Evolutionary conservation across 1,284 basidiomycete species (phyloP).

Genomic region (Thelephora terrestris): DNA sequence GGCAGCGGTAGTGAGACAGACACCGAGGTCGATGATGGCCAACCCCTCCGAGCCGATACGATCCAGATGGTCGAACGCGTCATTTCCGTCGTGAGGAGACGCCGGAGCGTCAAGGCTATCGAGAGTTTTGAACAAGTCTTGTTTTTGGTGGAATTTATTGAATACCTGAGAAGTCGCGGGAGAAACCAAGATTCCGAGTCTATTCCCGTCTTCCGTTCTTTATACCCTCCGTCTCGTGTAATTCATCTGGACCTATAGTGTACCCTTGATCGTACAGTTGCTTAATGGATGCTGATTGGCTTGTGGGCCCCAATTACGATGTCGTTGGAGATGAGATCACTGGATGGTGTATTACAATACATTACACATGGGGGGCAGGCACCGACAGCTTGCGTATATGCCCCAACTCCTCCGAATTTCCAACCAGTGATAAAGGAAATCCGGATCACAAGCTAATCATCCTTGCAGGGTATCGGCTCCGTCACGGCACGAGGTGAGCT

Average conservation of each 20-base stretch:
- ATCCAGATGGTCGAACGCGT: constrained; percentile 64
- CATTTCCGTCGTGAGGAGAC: constrained; percentile 62
- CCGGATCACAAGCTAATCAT: neutral
- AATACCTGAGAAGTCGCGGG: constrained; percentile 38
- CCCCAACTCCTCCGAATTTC: too few species aligned
- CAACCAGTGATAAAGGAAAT: too few species aligned
- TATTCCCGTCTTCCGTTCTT: too few species aligned
- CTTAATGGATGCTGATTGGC: too few species aligned
- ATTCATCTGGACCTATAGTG: too few species aligned
- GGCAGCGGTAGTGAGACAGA: neutral
- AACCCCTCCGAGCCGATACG: constrained; percentile 32
- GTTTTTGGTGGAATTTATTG: constrained; percentile 76
- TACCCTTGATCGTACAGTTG: too few species aligned
- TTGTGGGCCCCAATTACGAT: too few species aligned
- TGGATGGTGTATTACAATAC: too few species aligned
- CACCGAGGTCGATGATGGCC: neutral
- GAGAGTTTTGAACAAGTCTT: constrained; percentile 89
- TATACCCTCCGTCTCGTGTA: too few species aligned
- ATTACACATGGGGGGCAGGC: too few species aligned
- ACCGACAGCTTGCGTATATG: too few species aligned
- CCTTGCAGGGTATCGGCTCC: neutral
- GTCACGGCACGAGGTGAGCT: neutral
- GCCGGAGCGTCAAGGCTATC: constrained; percentile 78
- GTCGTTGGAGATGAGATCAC: too few species aligned
- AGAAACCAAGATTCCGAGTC: neutral